phyloP scores from a whole-genome alignment of 2,329 filamentous ascomycete genomes.

The Fusarium tanahbumbuense region DNA sequence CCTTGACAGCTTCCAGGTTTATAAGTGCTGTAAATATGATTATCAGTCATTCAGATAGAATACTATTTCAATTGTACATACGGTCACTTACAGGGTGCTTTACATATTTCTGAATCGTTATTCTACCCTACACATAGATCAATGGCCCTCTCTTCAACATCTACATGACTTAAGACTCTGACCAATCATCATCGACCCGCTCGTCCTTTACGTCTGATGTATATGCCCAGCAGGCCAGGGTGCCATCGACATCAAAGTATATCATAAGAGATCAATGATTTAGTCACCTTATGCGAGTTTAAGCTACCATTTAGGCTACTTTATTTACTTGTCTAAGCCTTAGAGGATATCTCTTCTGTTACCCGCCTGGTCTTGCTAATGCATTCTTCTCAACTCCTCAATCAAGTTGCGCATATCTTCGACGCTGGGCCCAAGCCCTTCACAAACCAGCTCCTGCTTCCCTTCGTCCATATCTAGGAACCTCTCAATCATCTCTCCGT shows the following conservation, averaged over 20 bases:
- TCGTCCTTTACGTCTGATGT: slow-evolving; percentile 37
- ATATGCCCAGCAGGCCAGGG: not conserved
- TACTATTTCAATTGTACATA: not conserved
- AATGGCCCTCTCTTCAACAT: slow-evolving; percentile 23
- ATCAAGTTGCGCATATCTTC: slow-evolving; percentile 71
- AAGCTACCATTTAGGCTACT: not conserved
- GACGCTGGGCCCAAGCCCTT: slow-evolving; percentile 69
- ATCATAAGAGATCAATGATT: not conserved
- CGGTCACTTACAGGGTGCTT: not conserved
- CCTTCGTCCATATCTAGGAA: slow-evolving; percentile 79
- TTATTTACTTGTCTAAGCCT: not conserved
- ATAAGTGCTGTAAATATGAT: slow-evolving; percentile 1
- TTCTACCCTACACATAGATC: not conserved
- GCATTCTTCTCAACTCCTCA: slow-evolving; percentile 71
- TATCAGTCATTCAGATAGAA: slow-evolving; percentile 1
- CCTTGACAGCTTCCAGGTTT: slow-evolving; percentile 27
- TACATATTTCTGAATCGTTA: not conserved
- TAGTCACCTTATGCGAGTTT: not conserved
- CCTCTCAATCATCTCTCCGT: slow-evolving; percentile 88
- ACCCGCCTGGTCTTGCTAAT: slow-evolving; percentile 52
- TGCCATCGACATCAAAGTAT: not conserved
- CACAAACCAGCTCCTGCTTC: slow-evolving; percentile 64
- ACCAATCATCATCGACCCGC: slow-evolving; percentile 43
- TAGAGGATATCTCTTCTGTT: not conserved
- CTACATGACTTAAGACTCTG: slow-evolving; percentile 6